phyloP scores from a whole-genome alignment of 192 early-diverging fungal genomes.

The Backusella westeae region DNA sequence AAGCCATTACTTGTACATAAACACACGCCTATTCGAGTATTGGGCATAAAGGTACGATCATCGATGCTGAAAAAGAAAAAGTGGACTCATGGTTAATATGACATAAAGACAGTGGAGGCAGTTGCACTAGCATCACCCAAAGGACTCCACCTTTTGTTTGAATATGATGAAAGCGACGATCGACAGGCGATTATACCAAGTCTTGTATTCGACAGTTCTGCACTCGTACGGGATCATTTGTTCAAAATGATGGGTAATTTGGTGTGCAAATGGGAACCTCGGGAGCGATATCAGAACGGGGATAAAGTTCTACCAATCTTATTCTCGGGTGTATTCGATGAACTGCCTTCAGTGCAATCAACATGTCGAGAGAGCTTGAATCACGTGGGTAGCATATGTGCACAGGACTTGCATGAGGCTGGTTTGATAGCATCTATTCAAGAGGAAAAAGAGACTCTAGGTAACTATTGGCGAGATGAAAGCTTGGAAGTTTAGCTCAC shows the following conservation, averaged over 20 bases:
- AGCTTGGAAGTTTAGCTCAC: neutral
- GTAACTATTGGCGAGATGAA: neutral
- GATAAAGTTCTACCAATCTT: slow-evolving; percentile 14
- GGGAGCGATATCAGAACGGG: slow-evolving; percentile 13
- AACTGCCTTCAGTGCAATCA: neutral
- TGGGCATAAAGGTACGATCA: slow-evolving; percentile 4
- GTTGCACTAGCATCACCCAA: slow-evolving; percentile 1
- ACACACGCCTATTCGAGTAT: slow-evolving; percentile 16
- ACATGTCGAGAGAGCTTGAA: neutral
- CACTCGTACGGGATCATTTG: neutral
- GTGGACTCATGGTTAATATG: neutral
- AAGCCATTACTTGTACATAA: slow-evolving; percentile 11
- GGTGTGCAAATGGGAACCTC: slow-evolving; percentile 1
- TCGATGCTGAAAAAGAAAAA: neutral
- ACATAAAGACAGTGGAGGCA: neutral
- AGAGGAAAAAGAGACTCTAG: neutral
- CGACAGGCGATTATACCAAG: neutral
- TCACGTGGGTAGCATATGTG: slow-evolving; percentile 1
- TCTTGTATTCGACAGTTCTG: slow-evolving; percentile 3
- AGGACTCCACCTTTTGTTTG: neutral
- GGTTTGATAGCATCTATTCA: neutral
- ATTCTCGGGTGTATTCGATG: slow-evolving; percentile 9
- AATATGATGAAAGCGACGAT: neutral
- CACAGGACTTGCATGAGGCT: slow-evolving; percentile 13
- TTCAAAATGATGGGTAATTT: neutral